Conservation (phyloP, 2,329 filamentous ascomycete genomes). For the Colletotrichum sp. region DNA sequence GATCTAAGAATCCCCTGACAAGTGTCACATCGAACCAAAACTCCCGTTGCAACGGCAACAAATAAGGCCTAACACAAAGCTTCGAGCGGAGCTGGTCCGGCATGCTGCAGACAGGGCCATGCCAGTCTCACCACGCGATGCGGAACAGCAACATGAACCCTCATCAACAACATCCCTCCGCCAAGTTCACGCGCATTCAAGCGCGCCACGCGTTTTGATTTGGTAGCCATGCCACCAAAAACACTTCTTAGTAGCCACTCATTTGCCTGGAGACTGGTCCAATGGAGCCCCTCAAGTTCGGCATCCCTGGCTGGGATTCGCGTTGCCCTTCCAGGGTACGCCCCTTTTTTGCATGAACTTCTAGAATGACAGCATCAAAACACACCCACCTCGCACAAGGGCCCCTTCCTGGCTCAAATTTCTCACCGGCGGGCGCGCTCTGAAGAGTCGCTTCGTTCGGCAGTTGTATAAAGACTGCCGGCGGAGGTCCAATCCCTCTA, state of each 20-base stretch:
- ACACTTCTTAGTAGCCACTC: background rate
- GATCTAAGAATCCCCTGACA: background rate
- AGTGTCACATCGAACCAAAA: background rate
- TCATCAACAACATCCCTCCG: slow-evolving; percentile 13
- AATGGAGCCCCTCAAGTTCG: background rate
- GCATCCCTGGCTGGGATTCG: slow-evolving; percentile 10
- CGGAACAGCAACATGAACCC: background rate
- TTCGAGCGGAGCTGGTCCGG: background rate
- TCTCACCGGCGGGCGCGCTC: background rate
- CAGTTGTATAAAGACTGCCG: slow-evolving; percentile 4
- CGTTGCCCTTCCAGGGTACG: slow-evolving; percentile 8
- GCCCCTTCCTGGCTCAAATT: slow-evolving; percentile 9
- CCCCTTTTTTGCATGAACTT: slow-evolving; percentile 24
- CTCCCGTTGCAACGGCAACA: background rate
- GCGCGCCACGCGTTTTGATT: slow-evolving; percentile 21
- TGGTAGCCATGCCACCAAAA: slow-evolving; percentile 2
- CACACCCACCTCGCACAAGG: background rate
- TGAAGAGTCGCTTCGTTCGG: background rate
- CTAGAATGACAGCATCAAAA: slow-evolving; percentile 22
- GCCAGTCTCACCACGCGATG: slow-evolving; percentile 3
- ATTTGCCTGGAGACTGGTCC: background rate
- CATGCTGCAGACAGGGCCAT: background rate
- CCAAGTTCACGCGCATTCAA: slow-evolving; percentile 2
- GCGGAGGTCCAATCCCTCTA: background rate
- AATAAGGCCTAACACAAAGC: background rate